A percentile compares a stretch with the other conserved stretches of the same genome.
These are phyloP conservation scores for Coemansia sp. DNA, from an alignment of 192 early-diverging fungal species.

Conservation along the genomic window DNA sequence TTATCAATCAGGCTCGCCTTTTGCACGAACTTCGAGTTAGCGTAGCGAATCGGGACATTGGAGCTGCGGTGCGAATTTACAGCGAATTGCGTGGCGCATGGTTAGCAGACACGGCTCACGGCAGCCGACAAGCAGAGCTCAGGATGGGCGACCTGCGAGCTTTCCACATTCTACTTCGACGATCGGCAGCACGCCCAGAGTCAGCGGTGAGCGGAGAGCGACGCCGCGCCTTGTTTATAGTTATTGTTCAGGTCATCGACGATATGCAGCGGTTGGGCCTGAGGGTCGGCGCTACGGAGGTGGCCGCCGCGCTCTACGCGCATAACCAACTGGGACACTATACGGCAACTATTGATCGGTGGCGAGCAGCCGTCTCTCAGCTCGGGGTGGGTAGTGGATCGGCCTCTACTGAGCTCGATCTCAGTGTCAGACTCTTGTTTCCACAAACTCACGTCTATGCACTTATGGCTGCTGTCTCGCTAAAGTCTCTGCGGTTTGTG, in stretches of 20 bases:
- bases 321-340: slow-evolving; percentile 8
- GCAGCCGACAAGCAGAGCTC: neutral
- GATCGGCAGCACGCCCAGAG: neutral
- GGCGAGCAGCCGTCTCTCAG: slow-evolving; percentile 11
- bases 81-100: neutral
- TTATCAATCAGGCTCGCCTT: neutral
- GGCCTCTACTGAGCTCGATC: neutral
- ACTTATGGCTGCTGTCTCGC: slow-evolving; percentile 26
- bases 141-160: slow-evolving; percentile 20
- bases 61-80: slow-evolving; percentile 10
- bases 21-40: neutral
- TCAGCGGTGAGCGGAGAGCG: neutral
- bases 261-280: slow-evolving; percentile 32
- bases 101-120: neutral
- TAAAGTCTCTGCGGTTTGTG: slow-evolving; percentile 14
- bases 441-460: slow-evolving; percentile 38
- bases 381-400: neutral
- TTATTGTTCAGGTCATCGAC: slow-evolving; percentile 15
- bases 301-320: slow-evolving; percentile 19
- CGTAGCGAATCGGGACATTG: neutral
- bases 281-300: slow-evolving; percentile 41
- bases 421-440: slow-evolving; percentile 11
- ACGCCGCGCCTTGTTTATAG: neutral
- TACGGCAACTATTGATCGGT: slow-evolving; percentile 12
- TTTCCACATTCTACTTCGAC: slow-evolving; percentile 27